Evolutionary conservation across 352 stramenopile species (phyloP), one percentile per base, ranked within the genome.

Genomic region (Pythium angustatum): DNA sequence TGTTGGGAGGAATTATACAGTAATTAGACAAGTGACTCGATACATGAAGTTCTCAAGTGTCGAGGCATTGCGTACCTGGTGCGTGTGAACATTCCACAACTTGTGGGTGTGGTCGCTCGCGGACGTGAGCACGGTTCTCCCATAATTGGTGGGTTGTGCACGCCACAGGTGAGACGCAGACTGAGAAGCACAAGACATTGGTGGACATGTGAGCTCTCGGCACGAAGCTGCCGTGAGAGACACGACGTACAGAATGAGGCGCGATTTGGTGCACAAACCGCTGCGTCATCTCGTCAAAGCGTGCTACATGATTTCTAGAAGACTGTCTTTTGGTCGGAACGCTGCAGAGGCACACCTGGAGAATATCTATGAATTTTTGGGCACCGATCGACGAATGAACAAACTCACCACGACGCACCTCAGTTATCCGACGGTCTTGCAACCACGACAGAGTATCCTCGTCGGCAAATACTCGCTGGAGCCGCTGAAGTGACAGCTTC

Each of bases 61-160:
- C n/a, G n/a, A 28, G 19, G 5, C 24, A 6, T 26, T 28, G 19
- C 52, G 11, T 38, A 62, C 61, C 44, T 52, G 19, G 1, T 41
- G 54, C 3, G 52, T 47, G 3, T 31, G 47, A 19, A 24, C n/a
- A 49, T 62, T 58, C 61, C 61, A 68, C 1, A 68, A 53, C 24
- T 68, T 68, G 44, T 68, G 61, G 1, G 61, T 36, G 34, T 51
- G 33, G 22, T 68, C 61, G 5, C 22, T 58, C 2, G 44, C 61
- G 19, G 52, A 68, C 2, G 61, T 68, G 52, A 62, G 41, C 22
- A 51, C 24, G 5, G 21, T 17, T 49, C 26, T 26, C 1, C 51
- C 51, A 1, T 38, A 2, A 40, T 54, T 27, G 0, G 28, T 53
- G 3, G 52, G 38, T 28, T 15, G 11, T 7, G 43, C 52, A 19